Evolutionary conservation across 2,329 filamentous ascomycete species (phyloP).

Genomic region (Epichloe bromicola): DNA sequence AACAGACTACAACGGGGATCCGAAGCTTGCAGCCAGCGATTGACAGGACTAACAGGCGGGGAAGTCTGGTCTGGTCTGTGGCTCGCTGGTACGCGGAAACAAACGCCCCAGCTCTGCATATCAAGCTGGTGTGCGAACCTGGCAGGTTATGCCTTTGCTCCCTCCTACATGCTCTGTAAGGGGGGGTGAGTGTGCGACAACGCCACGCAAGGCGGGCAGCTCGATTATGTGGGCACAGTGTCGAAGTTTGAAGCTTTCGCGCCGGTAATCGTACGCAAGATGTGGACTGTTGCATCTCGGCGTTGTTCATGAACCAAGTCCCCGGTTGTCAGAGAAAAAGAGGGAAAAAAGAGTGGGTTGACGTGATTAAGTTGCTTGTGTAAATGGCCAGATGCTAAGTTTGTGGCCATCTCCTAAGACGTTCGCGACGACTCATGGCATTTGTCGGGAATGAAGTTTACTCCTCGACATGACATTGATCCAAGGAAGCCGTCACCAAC

Average conservation of each 20-base stretch:
- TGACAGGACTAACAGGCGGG: constrained; percentile 2
- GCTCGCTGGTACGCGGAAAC: neutral
- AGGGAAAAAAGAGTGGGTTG: neutral
- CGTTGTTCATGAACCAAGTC: neutral
- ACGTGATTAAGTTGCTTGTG: neutral
- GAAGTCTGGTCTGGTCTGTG: neutral
- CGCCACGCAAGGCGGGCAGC: constrained; percentile 4
- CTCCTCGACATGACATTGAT: neutral
- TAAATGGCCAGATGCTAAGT: neutral
- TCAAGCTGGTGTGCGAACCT: neutral
- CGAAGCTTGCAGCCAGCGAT: constrained; percentile 1
- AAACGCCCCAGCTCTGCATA: constrained; percentile 7
- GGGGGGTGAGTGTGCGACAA: neutral
- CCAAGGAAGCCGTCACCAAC: neutral
- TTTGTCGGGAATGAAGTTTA: neutral
- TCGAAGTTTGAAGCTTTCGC: constrained; percentile 1
- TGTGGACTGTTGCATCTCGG: neutral
- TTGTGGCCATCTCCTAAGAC: neutral
- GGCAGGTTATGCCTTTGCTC: neutral
- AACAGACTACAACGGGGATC: neutral
- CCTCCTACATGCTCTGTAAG: neutral
- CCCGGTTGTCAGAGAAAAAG: neutral
- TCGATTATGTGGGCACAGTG: neutral
- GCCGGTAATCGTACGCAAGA: neutral
- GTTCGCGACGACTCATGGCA: neutral